Evolutionary conservation across 805 yeast species (phyloP).

Genomic region (Metschnikowia noctiluminum): DNA sequence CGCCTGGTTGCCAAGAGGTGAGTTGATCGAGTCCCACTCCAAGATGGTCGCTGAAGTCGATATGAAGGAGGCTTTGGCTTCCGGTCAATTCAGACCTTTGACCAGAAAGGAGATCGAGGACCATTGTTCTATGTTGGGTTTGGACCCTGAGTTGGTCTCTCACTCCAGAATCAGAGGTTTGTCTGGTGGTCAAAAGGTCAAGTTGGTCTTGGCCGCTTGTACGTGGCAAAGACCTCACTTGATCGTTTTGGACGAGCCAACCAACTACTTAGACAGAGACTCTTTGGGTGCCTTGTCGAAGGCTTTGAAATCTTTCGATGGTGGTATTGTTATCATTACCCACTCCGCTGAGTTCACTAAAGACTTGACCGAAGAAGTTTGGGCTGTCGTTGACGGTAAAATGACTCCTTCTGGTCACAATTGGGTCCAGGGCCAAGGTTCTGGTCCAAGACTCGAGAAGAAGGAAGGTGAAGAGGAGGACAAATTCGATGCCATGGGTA

Average conservation of each 20-base stretch:
- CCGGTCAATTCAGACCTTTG: constrained; percentile 99
- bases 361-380: constrained; percentile 98
- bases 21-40: constrained; percentile 87
- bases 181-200: constrained; percentile 99
- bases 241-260: constrained; percentile 99
- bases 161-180: constrained; percentile 99
- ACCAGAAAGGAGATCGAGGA: constrained; percentile 99
- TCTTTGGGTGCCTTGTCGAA: constrained; percentile 98
- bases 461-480: constrained; percentile 91
- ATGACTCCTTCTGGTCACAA: constrained; percentile 99
- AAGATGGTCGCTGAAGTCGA: constrained; percentile 99
- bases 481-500: constrained; percentile 99
- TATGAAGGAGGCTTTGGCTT: constrained; percentile 99
- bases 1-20: constrained; percentile 99
- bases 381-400: constrained; percentile 98
- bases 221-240: constrained; percentile 99
- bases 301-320: constrained; percentile 97
- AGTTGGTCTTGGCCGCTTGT: constrained; percentile 99
- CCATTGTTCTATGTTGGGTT: constrained; percentile 98
- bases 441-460: constrained; percentile 99
- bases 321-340: constrained; percentile 99
- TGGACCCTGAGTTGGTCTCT: constrained; percentile 97
- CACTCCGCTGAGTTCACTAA: constrained; percentile 99
- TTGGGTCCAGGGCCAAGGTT: constrained; percentile 99
- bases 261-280: constrained; percentile 98